Evolutionary conservation across 1,139 yeast genomes (phyloP), one percentile per base, ranked within the genome.

Genomic region (Geotrichum aggregatum): DNA sequence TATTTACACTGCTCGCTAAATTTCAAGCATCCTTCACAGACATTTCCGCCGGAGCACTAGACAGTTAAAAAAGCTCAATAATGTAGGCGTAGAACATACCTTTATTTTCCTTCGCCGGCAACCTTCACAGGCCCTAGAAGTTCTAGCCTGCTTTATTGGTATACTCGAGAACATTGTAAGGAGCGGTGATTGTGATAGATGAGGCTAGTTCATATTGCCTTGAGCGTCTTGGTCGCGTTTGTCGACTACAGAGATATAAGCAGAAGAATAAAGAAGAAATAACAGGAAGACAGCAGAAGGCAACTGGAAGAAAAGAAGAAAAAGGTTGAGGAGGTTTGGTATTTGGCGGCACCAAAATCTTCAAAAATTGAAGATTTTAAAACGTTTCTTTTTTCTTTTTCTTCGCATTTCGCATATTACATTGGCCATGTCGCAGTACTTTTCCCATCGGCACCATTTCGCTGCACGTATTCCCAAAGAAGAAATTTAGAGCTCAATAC

Each of bases 61-160:
- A 19, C n/a, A 26, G 7, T 41, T 13, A 21, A 13, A 4, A 5
- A 26, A 14, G 11, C n/a, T 11, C 26, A 16, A 13, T 19, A 24
- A 19, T 40, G 14, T 14, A 26, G n/a, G 14, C 4, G 31, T 18
- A 8, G 16, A 30, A 18, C 40, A 13, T 41, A 49, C 52, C 33
- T 79, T 79, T 55, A 81, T 82, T 62, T 81, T 80, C 55, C 81
- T 77, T 58, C 74, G 76, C 24, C 84, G 70, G 61, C 86, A 81
- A 51, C 76, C 78, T 60, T 80, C 83, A 61, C 86, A 81, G 3
- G 84, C 85, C 54, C 80, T 68, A 3, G 82, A 61, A 16, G 63
- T 62, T 31, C 65, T 40, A 3, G 61, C 52, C 21, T 58, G 49
- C 28, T 56, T 38, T 5, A 56, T 3, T n/a, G 41, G 41, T 22